Evolutionary conservation across 108 stramenopile genomes (phyloP).

Genomic region (Pelagomonas calceolata): DNA sequence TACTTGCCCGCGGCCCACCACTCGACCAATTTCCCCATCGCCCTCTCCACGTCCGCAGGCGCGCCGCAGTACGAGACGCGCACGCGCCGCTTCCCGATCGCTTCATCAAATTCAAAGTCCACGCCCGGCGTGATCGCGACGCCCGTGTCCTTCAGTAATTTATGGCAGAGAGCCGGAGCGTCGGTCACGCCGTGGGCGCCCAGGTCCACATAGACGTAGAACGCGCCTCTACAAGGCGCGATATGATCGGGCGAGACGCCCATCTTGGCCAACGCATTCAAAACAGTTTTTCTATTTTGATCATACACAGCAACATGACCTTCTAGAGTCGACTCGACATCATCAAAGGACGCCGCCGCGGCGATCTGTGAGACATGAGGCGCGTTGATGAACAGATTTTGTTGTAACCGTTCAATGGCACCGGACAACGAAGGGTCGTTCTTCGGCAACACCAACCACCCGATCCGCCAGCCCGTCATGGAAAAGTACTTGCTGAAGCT

Average conservation of each 20-base stretch:
- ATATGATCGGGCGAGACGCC: conserved; percentile 28
- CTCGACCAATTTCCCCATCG: conserved; percentile 30
- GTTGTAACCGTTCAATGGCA: conserved; percentile 63
- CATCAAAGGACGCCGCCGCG: conserved; percentile 65
- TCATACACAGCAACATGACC: conserved; percentile 60
- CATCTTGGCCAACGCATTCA: conserved; percentile 3
- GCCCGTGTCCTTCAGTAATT: conserved; percentile 50
- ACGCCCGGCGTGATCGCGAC: conserved; percentile 74
- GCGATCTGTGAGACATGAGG: conserved; percentile 79
- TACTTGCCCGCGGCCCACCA: neutral
- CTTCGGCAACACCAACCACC: conserved; percentile 73
- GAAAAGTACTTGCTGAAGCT: conserved; percentile 86
- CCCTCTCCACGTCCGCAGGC: conserved; percentile 41
- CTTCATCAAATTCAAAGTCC: conserved; percentile 73
- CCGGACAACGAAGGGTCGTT: conserved; percentile 35
- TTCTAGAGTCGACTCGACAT: conserved; percentile 60
- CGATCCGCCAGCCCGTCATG: conserved; percentile 85
- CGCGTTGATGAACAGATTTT: conserved; percentile 89
- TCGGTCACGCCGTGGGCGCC: conserved; percentile 44
- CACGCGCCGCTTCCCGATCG: conserved; percentile 61
- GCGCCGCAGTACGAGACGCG: conserved; percentile 75
- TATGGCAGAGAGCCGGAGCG: conserved; percentile 42
- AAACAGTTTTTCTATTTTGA: conserved; percentile 28
- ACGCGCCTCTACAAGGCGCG: conserved; percentile 78
- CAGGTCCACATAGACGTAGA: conserved; percentile 78